These are phyloP conservation scores for Oryza coarctata DNA, from an alignment of 176 grass and related monocot species.

Conservation along the genomic window DNA sequence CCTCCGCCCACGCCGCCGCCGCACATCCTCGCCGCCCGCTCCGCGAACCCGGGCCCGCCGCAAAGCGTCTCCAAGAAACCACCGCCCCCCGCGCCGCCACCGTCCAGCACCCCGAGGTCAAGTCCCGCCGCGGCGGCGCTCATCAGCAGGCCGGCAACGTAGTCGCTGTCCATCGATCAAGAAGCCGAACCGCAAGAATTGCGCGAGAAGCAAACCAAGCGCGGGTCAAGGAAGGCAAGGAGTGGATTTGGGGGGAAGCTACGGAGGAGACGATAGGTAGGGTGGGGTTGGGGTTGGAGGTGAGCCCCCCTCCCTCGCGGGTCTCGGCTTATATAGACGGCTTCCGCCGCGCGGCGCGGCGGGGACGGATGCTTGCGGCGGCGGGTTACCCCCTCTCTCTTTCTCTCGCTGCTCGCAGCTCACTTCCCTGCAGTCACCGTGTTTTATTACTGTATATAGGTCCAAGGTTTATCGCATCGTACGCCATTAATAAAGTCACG, in stretches of 20 bases:
- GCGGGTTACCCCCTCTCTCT: not conserved
- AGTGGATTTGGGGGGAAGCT: slow-evolving; percentile 23
- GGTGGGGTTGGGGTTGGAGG: not conserved
- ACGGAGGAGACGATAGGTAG: not conserved
- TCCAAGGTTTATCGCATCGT: too few relatives aligned
- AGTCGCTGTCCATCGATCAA: slow-evolving; percentile 48
- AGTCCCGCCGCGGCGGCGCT: slow-evolving; percentile 17
- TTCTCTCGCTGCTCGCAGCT: too few relatives aligned
- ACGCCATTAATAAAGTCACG: too few relatives aligned
- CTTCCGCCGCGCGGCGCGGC: too few relatives aligned
- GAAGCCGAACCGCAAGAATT: slow-evolving; percentile 23
- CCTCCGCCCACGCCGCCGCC: slow-evolving; percentile 15
- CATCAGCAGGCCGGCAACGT: slow-evolving; percentile 43
- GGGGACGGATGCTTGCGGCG: not conserved
- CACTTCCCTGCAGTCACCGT: too few relatives aligned
- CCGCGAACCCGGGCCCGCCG: slow-evolving; percentile 38
- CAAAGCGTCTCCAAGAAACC: slow-evolving; percentile 57
- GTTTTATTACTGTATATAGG: too few relatives aligned
- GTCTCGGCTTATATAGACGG: slow-evolving; percentile 38
- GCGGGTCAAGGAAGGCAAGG: not conserved
- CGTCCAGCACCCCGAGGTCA: slow-evolving; percentile 40
- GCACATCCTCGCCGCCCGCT: slow-evolving; percentile 43
- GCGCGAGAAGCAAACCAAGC: slow-evolving; percentile 49
- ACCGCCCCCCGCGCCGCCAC: not conserved
- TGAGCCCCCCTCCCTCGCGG: not conserved